These are phyloP conservation scores for Candida suzukii DNA, from an alignment of 805 yeast species.

Conservation along the genomic window DNA sequence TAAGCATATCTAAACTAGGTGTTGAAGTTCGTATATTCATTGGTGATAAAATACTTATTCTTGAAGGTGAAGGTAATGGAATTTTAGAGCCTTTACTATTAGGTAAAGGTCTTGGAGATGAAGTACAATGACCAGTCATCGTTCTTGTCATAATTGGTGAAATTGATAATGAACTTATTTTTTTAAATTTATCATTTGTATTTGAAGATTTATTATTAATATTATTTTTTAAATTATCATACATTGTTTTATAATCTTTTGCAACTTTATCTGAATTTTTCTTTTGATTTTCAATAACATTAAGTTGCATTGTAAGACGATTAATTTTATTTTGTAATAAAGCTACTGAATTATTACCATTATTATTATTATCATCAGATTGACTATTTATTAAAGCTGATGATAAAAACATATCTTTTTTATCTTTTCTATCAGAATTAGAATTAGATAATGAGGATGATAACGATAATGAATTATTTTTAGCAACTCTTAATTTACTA, in stretches of 20 bases:
- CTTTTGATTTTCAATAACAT: conserved; percentile 8
- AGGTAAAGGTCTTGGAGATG: conserved; percentile 1
- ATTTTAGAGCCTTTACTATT: conserved; percentile 3
- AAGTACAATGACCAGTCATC: not conserved
- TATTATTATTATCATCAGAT: no score
- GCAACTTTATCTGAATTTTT: conserved; percentile 7
- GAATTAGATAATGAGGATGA: no score
- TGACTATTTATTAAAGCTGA: no score
- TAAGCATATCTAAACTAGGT: not conserved
- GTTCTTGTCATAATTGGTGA: conserved; percentile 15
- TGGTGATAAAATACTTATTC: not conserved
- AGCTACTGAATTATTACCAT: no score
- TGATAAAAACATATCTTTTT: no score
- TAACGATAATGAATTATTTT: no score
- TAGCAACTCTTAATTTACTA: not conserved
- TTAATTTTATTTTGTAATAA: conserved; percentile 8
- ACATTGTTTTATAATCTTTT: conserved; percentile 5
- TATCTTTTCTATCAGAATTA: no score
- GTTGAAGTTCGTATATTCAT: not conserved
- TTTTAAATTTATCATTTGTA: not conserved
- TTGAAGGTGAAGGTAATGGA: conserved; percentile 1
- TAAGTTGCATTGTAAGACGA: conserved; percentile 7
- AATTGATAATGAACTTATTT: conserved; percentile 8
- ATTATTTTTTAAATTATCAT: not conserved
- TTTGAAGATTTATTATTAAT: no score